Conservation (phyloP, 2,329 filamentous ascomycete genomes). For the Rugonectria rugulosa region DNA sequence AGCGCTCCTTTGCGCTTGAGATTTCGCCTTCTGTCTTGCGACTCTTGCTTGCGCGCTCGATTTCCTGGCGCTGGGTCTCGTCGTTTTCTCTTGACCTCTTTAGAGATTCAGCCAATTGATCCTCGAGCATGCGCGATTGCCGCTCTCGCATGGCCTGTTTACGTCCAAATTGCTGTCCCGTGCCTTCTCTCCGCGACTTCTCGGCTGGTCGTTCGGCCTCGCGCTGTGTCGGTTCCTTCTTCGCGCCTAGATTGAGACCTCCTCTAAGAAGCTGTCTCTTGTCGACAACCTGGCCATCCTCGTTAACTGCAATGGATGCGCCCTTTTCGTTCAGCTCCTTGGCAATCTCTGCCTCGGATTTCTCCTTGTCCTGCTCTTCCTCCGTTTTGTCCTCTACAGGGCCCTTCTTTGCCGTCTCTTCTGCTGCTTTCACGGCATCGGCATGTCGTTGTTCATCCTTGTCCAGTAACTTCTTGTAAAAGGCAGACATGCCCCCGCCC, state of each 20-base stretch:
- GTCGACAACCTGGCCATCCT: conserved; percentile 84
- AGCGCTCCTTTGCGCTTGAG: conserved; percentile 79
- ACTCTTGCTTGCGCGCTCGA: conserved; percentile 75
- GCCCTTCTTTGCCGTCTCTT: conserved; percentile 57
- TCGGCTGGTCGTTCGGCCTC: conserved; percentile 37
- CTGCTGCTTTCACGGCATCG: conserved; percentile 73
- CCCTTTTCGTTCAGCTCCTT: conserved; percentile 70
- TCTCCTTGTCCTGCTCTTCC: conserved; percentile 61
- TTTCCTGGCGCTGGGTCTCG: conserved; percentile 68
- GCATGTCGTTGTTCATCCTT: conserved; percentile 74
- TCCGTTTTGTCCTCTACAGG: conserved; percentile 37
- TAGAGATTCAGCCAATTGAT: conserved; percentile 75
- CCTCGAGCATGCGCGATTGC: conserved; percentile 80
- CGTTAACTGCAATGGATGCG: conserved; percentile 73
- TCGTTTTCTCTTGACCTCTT: conserved; percentile 75
- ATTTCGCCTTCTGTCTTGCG: conserved; percentile 81
- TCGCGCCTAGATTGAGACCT: conserved; percentile 75
- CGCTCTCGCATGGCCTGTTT: conserved; percentile 76
- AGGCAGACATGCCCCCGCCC: conserved; percentile 75
- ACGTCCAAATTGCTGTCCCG: conserved; percentile 54
- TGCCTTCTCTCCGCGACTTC: conserved; percentile 46
- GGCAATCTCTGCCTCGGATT: conserved; percentile 70
- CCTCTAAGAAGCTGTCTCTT: conserved; percentile 81
- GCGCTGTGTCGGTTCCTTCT: conserved; percentile 54
- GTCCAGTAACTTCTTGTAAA: conserved; percentile 78